These are phyloP conservation scores for Chlorella sorokiniana DNA, from an alignment of 139 green algal species.

Conservation along the genomic window DNA sequence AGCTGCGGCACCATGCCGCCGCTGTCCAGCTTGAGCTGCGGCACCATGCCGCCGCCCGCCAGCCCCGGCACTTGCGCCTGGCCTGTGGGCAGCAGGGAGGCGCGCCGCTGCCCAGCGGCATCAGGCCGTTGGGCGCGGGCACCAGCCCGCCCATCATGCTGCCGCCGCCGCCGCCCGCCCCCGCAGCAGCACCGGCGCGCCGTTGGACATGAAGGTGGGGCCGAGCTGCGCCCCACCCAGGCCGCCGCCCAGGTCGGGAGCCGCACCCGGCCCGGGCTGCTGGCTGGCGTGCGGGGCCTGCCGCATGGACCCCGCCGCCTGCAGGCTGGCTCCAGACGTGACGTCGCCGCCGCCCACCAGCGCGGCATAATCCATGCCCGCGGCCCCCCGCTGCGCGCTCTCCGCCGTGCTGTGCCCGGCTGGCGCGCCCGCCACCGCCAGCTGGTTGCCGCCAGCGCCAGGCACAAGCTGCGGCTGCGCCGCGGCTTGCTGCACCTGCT, in stretches of 20 bases:
- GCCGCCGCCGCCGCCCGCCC: slow-evolving; percentile 9
- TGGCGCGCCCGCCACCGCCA: slow-evolving; percentile 26
- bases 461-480: slow-evolving; percentile 32
- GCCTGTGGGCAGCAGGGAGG: slow-evolving; percentile 24
- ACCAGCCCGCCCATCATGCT: slow-evolving; percentile 1
- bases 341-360: slow-evolving; percentile 1
- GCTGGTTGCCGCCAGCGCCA: slow-evolving; percentile 6
- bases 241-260: not conserved
- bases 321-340: not conserved
- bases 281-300: not conserved
- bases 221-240: not conserved
- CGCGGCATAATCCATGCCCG: not conserved
- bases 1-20: not conserved
- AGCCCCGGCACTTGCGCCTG: not conserved
- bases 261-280: not conserved
- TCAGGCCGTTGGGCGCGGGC: not conserved
- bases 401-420: slow-evolving; percentile 5
- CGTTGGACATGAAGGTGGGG: slow-evolving; percentile 65
- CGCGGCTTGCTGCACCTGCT: slow-evolving; percentile 33
- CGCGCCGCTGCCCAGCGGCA: not conserved
- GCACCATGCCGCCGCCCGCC: not conserved
- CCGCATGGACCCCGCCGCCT: not conserved
- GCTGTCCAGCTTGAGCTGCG: not conserved
- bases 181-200: slow-evolving; percentile 64
- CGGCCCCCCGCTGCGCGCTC: slow-evolving; percentile 24